Evolutionary conservation across 257 asterid genomes (phyloP).

Genomic region (Penstemon eatonii): DNA sequence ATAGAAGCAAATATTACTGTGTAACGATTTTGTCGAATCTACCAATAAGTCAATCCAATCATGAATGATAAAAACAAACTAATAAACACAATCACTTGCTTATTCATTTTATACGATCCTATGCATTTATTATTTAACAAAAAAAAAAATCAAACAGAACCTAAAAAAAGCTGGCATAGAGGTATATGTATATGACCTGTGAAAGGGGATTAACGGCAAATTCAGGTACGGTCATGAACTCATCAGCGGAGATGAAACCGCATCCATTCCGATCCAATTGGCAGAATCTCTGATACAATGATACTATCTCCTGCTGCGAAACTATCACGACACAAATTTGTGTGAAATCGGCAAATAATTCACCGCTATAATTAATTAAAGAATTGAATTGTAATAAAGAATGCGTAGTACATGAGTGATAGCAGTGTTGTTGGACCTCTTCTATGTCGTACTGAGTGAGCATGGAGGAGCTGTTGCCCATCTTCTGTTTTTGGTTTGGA

Average conservation of each 20-base stretch:
- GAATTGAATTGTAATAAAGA: neutral
- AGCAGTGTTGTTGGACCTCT: constrained; percentile 67
- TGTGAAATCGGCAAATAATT: neutral
- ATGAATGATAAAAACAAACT: too few relatives aligned
- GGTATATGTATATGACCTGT: constrained; percentile 32
- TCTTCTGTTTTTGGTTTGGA: constrained; percentile 16
- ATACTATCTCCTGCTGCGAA: constrained; percentile 65
- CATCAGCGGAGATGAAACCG: constrained; percentile 56
- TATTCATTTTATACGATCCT: too few relatives aligned
- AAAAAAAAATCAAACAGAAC: too few relatives aligned
- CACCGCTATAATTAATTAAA: neutral
- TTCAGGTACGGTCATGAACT: constrained; percentile 61
- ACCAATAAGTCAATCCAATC: too few relatives aligned
- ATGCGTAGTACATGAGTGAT: constrained; percentile 43
- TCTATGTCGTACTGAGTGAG: constrained; percentile 72
- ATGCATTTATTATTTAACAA: too few relatives aligned
- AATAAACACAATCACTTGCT: too few relatives aligned
- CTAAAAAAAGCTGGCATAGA: too few relatives aligned
- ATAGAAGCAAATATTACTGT: too few relatives aligned
- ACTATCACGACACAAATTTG: constrained; percentile 24
- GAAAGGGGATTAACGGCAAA: constrained; percentile 64
- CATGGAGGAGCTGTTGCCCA: constrained; percentile 72
- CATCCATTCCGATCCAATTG: constrained; percentile 55
- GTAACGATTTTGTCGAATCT: too few relatives aligned
- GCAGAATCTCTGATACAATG: constrained; percentile 57